Evolutionary conservation across 768 basidiomycete species (phyloP), one percentile per base, ranked within the genome.

Genomic region (Vararia minispora): DNA sequence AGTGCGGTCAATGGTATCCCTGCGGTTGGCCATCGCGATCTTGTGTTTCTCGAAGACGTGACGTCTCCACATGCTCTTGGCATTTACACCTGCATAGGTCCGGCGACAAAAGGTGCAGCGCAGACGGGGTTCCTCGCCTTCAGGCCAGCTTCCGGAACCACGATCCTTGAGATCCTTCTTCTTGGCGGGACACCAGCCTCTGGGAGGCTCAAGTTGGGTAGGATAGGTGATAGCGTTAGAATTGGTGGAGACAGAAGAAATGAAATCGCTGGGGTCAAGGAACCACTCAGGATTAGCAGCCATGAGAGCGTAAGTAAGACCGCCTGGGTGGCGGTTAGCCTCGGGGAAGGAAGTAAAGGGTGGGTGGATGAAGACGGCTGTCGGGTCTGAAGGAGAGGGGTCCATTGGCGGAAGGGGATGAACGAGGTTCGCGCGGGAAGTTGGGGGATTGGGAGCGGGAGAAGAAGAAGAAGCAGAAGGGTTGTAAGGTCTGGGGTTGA

Each of bases 31-130:
- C 86, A 89, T 88, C 27, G 85, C 82, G 51, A 89, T 83, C 58
- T 85, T 87, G 56, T 89, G 85, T 53, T 88, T 87, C 59, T 89
- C 86, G 45, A 80, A 86, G 22, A 89, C 85, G 56, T 89, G 85
- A 33, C 85, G 68, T 42, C 85, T 64, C 85, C 85, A 89, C 85
- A 89, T 89, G 52, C 84, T 87, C 59, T 88, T 87, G 5, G 85
- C 86, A 53, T 89, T 89, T 23, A 85, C 81, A 9, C 85, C 85
- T 3, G 84, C 80, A 49, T 89, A 89, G 5, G 77, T 80, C 47
- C 86, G 70, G 47, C 86, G 64, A 50, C 85, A 89, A 52, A 89
- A 87, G 1, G 85, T 88, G 58, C 85, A 89, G 33, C 85, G 69
- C 18, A 89, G 66, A 13, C 80, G 63, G 6, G 84, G 84, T 49